Evolutionary conservation across 2,329 filamentous ascomycete genomes (phyloP).

Genomic region (Colletotrichum spinosum): DNA sequence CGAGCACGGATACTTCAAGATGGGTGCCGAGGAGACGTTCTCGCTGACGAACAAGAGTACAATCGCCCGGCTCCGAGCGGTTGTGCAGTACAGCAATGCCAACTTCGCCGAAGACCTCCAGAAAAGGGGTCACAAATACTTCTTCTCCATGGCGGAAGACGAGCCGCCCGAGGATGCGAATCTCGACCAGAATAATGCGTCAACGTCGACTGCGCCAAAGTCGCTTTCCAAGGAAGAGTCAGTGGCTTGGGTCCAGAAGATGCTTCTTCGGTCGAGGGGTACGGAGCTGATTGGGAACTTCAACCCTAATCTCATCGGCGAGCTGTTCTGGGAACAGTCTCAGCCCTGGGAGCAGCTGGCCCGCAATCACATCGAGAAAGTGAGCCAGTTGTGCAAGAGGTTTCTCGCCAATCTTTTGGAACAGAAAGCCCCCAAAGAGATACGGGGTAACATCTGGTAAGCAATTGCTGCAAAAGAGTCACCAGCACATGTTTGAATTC

Average conservation of each 20-base stretch:
- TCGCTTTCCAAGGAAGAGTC: neutral
- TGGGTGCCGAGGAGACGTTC: neutral
- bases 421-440: constrained; percentile 52
- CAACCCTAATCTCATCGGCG: constrained; percentile 67
- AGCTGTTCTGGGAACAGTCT: constrained; percentile 71
- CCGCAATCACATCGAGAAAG: neutral
- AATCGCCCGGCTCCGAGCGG: constrained; percentile 40
- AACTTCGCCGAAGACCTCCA: constrained; percentile 43
- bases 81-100: constrained; percentile 41
- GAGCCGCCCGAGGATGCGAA: no score
- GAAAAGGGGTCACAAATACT: constrained; percentile 37
- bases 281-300: constrained; percentile 70
- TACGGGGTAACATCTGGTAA: neutral
- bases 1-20: constrained; percentile 36
- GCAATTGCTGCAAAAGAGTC: neutral
- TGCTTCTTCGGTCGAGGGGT: constrained; percentile 39
- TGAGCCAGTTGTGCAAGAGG: constrained; percentile 1
- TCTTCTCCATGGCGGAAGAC: neutral
- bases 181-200: neutral
- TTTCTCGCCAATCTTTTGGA: constrained; percentile 53
- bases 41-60: constrained; percentile 5
- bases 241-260: constrained; percentile 4
- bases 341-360: constrained; percentile 56
- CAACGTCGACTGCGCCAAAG: neutral
- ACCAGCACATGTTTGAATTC: neutral